Percentiles rank a stretch among this genome's conserved stretches.
Conservation (phyloP, 176 grass and related monocot species). For the Rhynchospora tenuis region DNA sequence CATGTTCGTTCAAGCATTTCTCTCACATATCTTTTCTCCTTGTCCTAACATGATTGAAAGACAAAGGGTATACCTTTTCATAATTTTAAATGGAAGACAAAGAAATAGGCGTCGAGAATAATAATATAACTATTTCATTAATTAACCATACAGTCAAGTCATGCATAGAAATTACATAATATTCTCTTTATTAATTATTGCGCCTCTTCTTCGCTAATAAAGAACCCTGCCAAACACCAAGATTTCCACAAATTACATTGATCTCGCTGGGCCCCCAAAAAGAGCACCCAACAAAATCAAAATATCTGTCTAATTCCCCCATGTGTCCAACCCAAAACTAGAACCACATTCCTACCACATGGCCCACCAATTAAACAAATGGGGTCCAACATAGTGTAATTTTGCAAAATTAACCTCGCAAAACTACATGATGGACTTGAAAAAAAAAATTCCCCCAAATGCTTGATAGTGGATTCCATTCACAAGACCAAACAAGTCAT, state of each 20-base stretch:
- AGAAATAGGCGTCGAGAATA: background rate
- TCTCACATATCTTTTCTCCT: background rate
- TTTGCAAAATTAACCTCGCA: background rate
- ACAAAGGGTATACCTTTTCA: background rate
- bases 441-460: background rate
- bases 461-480: background rate
- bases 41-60: background rate
- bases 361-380: constrained; percentile 3
- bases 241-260: constrained; percentile 5
- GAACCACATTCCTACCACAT: background rate
- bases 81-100: background rate
- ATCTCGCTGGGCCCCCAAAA: background rate
- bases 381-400: background rate
- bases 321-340: background rate
- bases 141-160: background rate
- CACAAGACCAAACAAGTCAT: background rate
- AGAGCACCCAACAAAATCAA: constrained; percentile 3
- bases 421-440: background rate
- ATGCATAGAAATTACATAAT: background rate
- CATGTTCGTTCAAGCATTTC: background rate
- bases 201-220: constrained; percentile 4
- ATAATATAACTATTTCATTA: constrained; percentile 4
- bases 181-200: background rate
- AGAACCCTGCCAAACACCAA: constrained; percentile 8
- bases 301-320: constrained; percentile 1